Evolutionary conservation across 805 yeast genomes (phyloP), one percentile per base, ranked within the genome.

Genomic region (Saccharomycopsis schoenii): DNA sequence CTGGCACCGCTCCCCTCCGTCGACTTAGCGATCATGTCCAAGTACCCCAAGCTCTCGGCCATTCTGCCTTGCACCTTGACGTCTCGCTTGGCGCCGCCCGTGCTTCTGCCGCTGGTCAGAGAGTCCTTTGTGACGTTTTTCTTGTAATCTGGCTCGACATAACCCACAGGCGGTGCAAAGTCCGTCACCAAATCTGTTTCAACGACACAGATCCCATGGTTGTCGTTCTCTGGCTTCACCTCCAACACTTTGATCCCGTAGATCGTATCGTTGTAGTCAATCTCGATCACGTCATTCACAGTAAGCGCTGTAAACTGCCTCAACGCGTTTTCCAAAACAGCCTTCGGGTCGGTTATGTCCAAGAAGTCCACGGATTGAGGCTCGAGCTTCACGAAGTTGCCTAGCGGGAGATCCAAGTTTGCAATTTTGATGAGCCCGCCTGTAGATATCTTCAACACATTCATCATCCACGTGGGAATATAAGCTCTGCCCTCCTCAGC

Each of bases 91-190:
- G 8, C 25, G 36, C 17, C 14, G 17, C 29, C 54, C 17, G 19
- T 40, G 4, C 14, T 34, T 11, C 17, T 55, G 55, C 11, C 56
- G n/a, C 6, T 25, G 69, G 68, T 61, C 58, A 43, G 60, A 58
- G 76, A 70, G 65, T 64, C 64, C 59, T 59, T 71, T 66, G 29
- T 64, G 65, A 41, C 68, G 68, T 60, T 70, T 50, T 72, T 69
- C 59, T 77, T 73, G 63, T 82, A 82, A 65, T 88, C 91, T 1
- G 97, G 97, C 70, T 93, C 98, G 19, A 89, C 97, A 70, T 94
- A 94, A 0, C 99, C 99, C 4, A 93, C 97, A 0, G 99, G 99
- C 1, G 99, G 97, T 1, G 97, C 98, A 76, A 94, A 94, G 70
- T 94, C 99, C 0, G 97, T 96, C 62, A 89, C 96, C 64, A 94